Conservation (phyloP, 83 land plant genomes). For the Larix sibirica region DNA sequence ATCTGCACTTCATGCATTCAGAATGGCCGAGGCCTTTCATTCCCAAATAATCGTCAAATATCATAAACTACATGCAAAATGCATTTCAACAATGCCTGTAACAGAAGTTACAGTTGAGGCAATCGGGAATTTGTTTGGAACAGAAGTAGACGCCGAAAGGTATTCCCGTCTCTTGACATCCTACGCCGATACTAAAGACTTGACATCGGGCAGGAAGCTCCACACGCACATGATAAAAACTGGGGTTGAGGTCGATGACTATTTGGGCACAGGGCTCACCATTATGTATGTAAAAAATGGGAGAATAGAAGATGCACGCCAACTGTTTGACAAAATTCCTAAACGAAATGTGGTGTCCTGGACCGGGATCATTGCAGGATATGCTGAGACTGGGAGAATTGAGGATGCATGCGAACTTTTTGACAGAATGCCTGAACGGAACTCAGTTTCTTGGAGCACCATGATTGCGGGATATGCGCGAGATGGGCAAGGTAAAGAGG, state of each 20-base stretch:
- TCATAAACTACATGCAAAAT: neutral
- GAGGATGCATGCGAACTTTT: neutral
- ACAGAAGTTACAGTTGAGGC: neutral
- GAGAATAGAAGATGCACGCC: neutral
- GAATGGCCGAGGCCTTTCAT: too few relatives aligned
- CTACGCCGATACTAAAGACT: neutral
- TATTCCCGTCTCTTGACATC: neutral
- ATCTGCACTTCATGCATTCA: too few relatives aligned
- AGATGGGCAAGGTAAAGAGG: constrained; percentile 26
- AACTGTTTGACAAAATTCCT: constrained; percentile 7
- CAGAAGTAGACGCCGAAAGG: neutral
- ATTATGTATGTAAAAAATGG: constrained; percentile 3
- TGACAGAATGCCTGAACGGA: neutral
- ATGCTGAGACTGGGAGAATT: neutral
- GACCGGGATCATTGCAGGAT: constrained; percentile 1
- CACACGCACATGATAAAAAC: neutral
- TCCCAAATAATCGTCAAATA: neutral
- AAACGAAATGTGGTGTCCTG: constrained; percentile 7
- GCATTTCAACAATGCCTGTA: too few relatives aligned
- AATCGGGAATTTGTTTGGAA: neutral
- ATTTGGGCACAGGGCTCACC: neutral
- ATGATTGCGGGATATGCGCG: constrained; percentile 45
- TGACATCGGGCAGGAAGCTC: neutral
- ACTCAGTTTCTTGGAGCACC: constrained; percentile 23
- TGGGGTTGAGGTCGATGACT: neutral